Percentiles rank a stretch among this genome's conserved stretches.
Conservation (phyloP, 306 rosid species). For the Vigna angularis region DNA sequence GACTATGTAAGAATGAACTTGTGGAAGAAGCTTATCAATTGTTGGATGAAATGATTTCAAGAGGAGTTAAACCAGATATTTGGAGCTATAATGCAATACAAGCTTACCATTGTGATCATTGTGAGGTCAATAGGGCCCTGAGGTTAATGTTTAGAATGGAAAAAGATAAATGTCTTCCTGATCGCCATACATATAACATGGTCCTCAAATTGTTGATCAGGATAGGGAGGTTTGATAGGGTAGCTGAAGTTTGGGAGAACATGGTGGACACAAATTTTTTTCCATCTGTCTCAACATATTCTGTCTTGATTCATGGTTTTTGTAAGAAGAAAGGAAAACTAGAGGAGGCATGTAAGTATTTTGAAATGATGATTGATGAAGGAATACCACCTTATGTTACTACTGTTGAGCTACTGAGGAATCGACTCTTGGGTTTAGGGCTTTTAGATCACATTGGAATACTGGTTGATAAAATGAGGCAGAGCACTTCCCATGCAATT, state of each 20-base stretch:
- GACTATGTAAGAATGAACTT: conserved; percentile 73
- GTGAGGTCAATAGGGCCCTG: conserved; percentile 77
- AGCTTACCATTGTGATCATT: conserved; percentile 86
- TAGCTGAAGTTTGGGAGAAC: conserved; percentile 76
- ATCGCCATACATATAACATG: conserved; percentile 80
- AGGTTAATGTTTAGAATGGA: conserved; percentile 75
- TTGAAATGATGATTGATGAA: conserved; percentile 88
- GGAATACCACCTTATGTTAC: conserved; percentile 85
- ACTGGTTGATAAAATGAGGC: conserved; percentile 73
- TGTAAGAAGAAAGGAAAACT: conserved; percentile 79
- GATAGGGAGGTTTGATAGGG: conserved; percentile 84
- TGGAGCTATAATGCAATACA: conserved; percentile 89
- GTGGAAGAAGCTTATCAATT: conserved; percentile 88
- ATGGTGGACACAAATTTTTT: conserved; percentile 63
- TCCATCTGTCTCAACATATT: conserved; percentile 83
- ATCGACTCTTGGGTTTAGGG: conserved; percentile 67
- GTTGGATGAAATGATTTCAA: conserved; percentile 83
- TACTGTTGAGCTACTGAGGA: conserved; percentile 73
- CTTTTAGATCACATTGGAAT: conserved; percentile 64
- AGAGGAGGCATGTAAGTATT: conserved; percentile 86
- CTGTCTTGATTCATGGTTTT: conserved; percentile 87
- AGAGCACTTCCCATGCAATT: conserved; percentile 69
- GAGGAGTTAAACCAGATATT: conserved; percentile 67
- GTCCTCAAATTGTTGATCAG: conserved; percentile 76
- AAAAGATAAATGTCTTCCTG: conserved; percentile 62